Evolutionary conservation across 2,329 filamentous ascomycete species (phyloP), one percentile per base, ranked within the genome.

Genomic region (Trichophyton verrucosum): DNA sequence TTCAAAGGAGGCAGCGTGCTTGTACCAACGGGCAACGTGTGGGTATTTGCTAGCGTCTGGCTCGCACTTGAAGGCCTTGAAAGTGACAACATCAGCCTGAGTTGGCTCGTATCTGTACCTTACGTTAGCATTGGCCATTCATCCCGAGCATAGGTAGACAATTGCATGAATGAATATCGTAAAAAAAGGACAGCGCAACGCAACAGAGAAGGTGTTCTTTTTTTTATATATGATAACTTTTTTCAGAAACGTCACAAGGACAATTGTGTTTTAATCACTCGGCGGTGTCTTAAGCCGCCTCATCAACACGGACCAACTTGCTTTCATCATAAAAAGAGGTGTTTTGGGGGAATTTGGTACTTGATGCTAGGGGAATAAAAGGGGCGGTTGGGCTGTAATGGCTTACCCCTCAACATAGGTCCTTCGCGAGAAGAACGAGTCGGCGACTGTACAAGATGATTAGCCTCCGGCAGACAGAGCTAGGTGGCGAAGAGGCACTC

Each of bases 11-110:
- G 88, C 85, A 74, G 96, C 89, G 85, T 99, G 92, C 85, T 95
- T 96, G 86, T 96, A 96, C 94, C 94, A 99, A 78, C 94, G 88
- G 74, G 89, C 90, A 73, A 88, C 91, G 81, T 96, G 82, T 72
- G 92, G 91, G 86, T 88, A 96, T 82, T 95, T 95, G 76, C 82
- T 81, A 71, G 87, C 83, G 68, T 87, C 85, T 70, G 94, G 94
- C 63, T 84, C 78, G 69, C 81, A 78, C 73, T 82, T 86, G 75
- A 96, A 77, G 72, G 88, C 88, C 85, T 97, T 95, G 88, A 88
- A 97, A 80, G 85, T 85, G 77, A 87, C 88, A 72, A 95, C 92
- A 82, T 99, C 94, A 79, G 94, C 94, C 83, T 99, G 94, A 71
- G 89, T 89, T 71, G 91, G 87, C 65, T 76, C 72, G 73, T 84